Conservation (phyloP, 1,139 yeast species). For the Scheffersomyces titani region DNA sequence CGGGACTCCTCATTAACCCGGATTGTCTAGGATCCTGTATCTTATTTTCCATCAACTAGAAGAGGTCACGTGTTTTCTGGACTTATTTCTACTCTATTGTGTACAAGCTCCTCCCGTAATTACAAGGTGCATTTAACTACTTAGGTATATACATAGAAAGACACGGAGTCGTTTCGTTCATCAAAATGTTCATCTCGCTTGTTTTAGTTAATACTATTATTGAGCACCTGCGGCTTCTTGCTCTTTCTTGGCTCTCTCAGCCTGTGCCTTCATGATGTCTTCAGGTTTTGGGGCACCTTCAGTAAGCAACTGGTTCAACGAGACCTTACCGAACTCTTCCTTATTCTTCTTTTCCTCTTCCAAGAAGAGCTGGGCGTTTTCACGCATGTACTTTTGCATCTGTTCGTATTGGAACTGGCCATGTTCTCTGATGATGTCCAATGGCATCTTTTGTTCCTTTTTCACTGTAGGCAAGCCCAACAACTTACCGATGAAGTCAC, state of each 20-base stretch:
- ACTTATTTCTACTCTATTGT: background rate
- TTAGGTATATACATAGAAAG: background rate
- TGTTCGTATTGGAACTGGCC: constrained; percentile 88
- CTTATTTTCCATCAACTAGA: no score
- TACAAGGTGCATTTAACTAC: background rate
- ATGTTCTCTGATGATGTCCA: constrained; percentile 87
- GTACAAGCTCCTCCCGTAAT: background rate
- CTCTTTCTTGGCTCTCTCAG: constrained; percentile 27
- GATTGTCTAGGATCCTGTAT: no score
- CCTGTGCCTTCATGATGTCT: constrained; percentile 73
- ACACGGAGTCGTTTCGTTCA: background rate
- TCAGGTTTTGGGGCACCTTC: constrained; percentile 88
- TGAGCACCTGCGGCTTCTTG: background rate
- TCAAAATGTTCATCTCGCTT: background rate
- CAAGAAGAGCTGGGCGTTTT: constrained; percentile 84
- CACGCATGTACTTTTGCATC: constrained; percentile 80
- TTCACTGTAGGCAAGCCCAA: constrained; percentile 61
- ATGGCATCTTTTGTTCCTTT: constrained; percentile 78
- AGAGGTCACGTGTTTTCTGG: background rate
- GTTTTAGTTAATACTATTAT: background rate
- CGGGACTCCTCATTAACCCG: no score
- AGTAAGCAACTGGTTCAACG: constrained; percentile 78
- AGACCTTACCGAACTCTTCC: constrained; percentile 78
- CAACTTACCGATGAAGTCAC: constrained; percentile 55
- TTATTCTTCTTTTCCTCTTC: constrained; percentile 78